Evolutionary conservation across 2,329 filamentous ascomycete genomes (phyloP), one percentile per base, ranked within the genome.

Genomic region (Pseudopyrenochaeta lycopersici): DNA sequence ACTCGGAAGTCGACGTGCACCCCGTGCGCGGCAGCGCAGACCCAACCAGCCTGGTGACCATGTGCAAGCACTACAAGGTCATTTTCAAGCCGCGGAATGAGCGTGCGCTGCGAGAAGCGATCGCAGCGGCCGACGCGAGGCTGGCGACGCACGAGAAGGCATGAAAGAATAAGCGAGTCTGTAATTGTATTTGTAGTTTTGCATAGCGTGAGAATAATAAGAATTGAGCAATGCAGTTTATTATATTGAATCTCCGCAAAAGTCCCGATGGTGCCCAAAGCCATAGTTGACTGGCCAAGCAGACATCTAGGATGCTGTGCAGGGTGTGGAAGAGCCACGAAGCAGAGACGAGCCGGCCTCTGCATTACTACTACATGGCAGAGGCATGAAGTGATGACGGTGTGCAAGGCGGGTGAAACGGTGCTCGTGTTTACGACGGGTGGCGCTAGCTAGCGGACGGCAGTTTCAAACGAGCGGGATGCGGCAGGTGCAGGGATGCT

Each of bases 11-110:
- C 0, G 84, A 88, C 46, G 82, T 81, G 23, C 81, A 89, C 67
- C 87, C 86, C 1, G 75, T 89, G 7, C 75, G 73, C 10, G 87
- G 87, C 0, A 87, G 82, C 58, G 77, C 82, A 3, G 86, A 88
- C 63, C 86, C 85, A 1, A 85, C 84, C 3, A 87, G 85, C 56
- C 69, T 89, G 54, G 86, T 88, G 2, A 82, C 84, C 1, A 82
- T 88, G 73, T 86, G 85, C 7, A 79, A 78, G 47, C 78, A 80
- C 35, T 89, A 85, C 66, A 81, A 81, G 65, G 83, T 85, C 12
- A 78, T 76, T 4, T 87, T 89, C 66, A 80, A 85, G 35, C 86
- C 86, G 14, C 77, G 83, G 58, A 77, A 82, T 56, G 75, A 78
- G 63, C 60, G 48, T n/a, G 75, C 71, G n/a, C 64, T 85, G 70